Evolutionary conservation across 768 basidiomycete species (phyloP), one percentile per base, ranked within the genome.

Genomic region (Mycena olivaceomarginata): DNA sequence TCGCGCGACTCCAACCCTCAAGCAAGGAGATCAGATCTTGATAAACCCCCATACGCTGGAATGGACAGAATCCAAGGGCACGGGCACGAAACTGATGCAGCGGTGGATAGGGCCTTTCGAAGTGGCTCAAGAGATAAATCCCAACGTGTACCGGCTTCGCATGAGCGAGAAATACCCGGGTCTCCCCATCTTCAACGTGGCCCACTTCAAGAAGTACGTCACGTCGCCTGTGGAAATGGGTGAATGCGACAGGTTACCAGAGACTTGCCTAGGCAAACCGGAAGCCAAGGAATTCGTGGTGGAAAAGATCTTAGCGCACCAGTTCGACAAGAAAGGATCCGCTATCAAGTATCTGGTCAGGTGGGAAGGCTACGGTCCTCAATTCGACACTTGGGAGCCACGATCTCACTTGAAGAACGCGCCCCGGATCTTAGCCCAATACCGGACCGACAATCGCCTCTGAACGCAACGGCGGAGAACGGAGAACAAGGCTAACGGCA

Each of bases 281-380:
- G 64, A 8, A 12, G 56, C 13, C 37, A 43, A 45, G 25, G 72
- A 72, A 59, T 72, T 18, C 18, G n/a, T 65, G 0, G 72, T 72
- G 37, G 72, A 74, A 15, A 67, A 74, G 20, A 74, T 74, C 1
- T 41, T 74, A 5, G 66, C 66, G 0, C 72, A 74, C n/a, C 22
- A n/a, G 13, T 73, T 74, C 13, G 72, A 48, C 40, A 67, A 60
- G 45, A 67, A 48, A 31, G 72, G 66, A 0, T 13, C 45, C 5
- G 9, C 5, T 0, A 41, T 67, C 57, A 67, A 74, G 40, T 74
- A 67, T 7, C 66, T 74, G 3, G 66, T 74, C 40, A 37, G 72
- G 31, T 73, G 72, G 72, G 72, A 73, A 43, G 72, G 72, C 43
- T 73, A 66, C n/a, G 31, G 31, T 31, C 31, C 31, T 31, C 31